Evolutionary conservation across 148 eudicot genomes (phyloP).

Genomic region (Diospyros kaki): DNA sequence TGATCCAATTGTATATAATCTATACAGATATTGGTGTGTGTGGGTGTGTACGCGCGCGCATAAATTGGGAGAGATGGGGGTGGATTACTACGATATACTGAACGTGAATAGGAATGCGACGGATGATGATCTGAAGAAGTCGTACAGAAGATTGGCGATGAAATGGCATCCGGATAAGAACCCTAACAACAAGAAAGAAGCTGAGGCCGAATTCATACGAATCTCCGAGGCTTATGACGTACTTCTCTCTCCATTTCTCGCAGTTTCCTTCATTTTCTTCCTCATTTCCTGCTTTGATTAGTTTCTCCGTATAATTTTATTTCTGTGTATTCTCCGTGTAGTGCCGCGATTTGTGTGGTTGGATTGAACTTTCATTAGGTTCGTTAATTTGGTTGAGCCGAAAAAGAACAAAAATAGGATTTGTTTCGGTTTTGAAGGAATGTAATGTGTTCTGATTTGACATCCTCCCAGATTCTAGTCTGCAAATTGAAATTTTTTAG

Average conservation of each 20-base stretch:
- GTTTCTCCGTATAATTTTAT: neutral
- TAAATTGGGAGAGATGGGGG: slow-evolving; percentile 34
- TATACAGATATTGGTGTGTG: no score
- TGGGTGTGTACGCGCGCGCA: no score
- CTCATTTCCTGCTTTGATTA: neutral
- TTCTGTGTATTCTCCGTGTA: no score
- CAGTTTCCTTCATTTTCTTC: neutral
- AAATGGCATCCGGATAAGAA: slow-evolving; percentile 92
- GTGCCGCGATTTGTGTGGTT: no score
- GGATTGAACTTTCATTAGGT: no score
- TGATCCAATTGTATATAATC: no score
- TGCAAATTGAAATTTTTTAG: no score
- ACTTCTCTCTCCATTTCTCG: neutral
- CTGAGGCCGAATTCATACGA: slow-evolving; percentile 74
- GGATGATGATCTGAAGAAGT: slow-evolving; percentile 76
- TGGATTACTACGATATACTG: slow-evolving; percentile 59
- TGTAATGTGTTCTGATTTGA: no score
- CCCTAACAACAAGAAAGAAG: slow-evolving; percentile 46
- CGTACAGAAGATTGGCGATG: slow-evolving; percentile 77
- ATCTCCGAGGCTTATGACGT: slow-evolving; percentile 91
- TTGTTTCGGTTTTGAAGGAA: no score
- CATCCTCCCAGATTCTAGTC: no score
- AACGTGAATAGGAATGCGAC: slow-evolving; percentile 55
- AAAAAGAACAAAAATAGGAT: no score
- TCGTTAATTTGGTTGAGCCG: no score